phyloP scores from a whole-genome alignment of 139 green algal species.

The Chlamydomonas asymmetrica region DNA sequence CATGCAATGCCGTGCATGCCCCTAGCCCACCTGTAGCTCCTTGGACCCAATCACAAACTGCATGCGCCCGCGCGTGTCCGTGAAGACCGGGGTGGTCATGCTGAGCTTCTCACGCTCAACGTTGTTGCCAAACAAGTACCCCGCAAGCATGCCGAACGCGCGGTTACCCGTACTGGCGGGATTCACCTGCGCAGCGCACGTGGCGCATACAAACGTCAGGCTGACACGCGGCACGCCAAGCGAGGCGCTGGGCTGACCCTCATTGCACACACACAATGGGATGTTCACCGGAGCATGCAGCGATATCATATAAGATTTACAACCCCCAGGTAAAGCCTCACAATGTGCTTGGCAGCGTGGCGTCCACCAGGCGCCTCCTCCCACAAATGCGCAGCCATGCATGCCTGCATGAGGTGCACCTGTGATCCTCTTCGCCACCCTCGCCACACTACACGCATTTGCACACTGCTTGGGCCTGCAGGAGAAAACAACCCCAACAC shows the following conservation, averaged over 20 bases:
- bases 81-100: constrained; percentile 68
- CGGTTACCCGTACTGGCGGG: constrained; percentile 22
- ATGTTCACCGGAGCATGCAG: too few species aligned
- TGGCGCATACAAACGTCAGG: background rate
- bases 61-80: constrained; percentile 44
- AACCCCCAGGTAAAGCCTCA: too few species aligned
- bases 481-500: too few species aligned
- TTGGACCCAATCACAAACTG: constrained; percentile 52
- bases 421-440: background rate
- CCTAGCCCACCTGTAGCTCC: constrained; percentile 21
- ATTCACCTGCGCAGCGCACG: constrained; percentile 29
- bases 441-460: background rate
- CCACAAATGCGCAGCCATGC: background rate
- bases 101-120: constrained; percentile 36
- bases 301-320: too few species aligned
- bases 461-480: too few species aligned
- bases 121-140: constrained; percentile 88
- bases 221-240: background rate
- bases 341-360: too few species aligned
- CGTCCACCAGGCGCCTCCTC: too few species aligned
- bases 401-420: background rate
- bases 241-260: too few species aligned
- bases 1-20: background rate
- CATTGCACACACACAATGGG: too few species aligned
- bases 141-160: constrained; percentile 56